phyloP scores from a whole-genome alignment of 192 early-diverging fungal genomes.

The Jimgerdemannia flammicorona region DNA sequence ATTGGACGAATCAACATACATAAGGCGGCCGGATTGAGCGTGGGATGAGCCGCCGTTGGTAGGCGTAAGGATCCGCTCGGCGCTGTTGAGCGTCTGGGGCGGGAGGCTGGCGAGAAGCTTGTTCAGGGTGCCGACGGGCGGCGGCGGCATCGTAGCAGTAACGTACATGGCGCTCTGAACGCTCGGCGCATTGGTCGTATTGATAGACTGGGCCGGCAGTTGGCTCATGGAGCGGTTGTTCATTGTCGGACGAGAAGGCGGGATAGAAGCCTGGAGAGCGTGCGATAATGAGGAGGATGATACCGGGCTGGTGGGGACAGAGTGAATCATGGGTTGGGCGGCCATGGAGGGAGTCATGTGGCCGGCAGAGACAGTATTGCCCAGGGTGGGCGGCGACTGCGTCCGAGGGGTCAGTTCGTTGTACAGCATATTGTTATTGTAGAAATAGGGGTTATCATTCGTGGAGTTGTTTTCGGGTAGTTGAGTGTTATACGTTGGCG shows the following conservation, averaged over 20 bases:
- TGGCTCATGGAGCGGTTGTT: not conserved
- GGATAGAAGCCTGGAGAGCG: not conserved
- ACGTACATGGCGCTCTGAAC: slow-evolving; percentile 10
- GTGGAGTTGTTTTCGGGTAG: not conserved
- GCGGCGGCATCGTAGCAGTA: slow-evolving; percentile 19
- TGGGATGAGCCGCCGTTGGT: not conserved
- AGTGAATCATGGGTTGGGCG: not conserved
- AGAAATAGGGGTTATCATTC: not conserved
- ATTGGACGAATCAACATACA: not conserved
- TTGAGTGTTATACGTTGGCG: not conserved
- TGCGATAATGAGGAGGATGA: not conserved
- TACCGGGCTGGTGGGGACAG: not conserved
- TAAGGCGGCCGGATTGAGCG: not conserved
- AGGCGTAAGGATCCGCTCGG: slow-evolving; percentile 2
- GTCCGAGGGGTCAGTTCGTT: not conserved
- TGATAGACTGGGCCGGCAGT: not conserved
- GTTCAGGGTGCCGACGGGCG: slow-evolving; percentile 14
- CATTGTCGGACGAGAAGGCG: not conserved
- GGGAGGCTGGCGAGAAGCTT: slow-evolving; percentile 16
- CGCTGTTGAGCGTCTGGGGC: slow-evolving; percentile 10
- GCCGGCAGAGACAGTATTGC: not conserved
- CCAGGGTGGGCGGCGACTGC: not conserved
- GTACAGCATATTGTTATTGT: not conserved
- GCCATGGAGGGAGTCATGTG: not conserved
- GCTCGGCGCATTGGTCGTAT: not conserved